Evolutionary conservation across 306 rosid genomes (phyloP).

Genomic region (Medicago truncatula): MtrunA17r5.0-ANR NC_053049.1:47625001-47625500

Average conservation of each 20-base stretch:
- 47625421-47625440: no score
- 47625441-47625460: not conserved
- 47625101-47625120: conserved; percentile 69
- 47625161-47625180: conserved; percentile 25
- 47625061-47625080: conserved; percentile 15
- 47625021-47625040: not conserved
- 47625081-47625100: conserved; percentile 74
- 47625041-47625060: not conserved
- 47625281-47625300: conserved; percentile 7
- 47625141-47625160: conserved; percentile 58
- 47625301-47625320: not conserved
- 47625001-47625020: not conserved
- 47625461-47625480: not conserved
- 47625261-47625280: conserved; percentile 19
- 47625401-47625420: no score
- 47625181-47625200: conserved; percentile 17
- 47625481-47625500: not conserved
- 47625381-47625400: not conserved
- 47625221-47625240: not conserved
- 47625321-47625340: not conserved
- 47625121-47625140: conserved; percentile 55
- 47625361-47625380: not conserved
- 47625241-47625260: conserved; percentile 1
- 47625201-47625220: conserved; percentile 9
- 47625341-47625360: not conserved